A percentile compares a stretch with the other conserved stretches of the same genome.
Evolutionary conservation across 1,284 basidiomycete genomes (phyloP).

Genomic region (Cryptococcus deneoformans): DNA sequence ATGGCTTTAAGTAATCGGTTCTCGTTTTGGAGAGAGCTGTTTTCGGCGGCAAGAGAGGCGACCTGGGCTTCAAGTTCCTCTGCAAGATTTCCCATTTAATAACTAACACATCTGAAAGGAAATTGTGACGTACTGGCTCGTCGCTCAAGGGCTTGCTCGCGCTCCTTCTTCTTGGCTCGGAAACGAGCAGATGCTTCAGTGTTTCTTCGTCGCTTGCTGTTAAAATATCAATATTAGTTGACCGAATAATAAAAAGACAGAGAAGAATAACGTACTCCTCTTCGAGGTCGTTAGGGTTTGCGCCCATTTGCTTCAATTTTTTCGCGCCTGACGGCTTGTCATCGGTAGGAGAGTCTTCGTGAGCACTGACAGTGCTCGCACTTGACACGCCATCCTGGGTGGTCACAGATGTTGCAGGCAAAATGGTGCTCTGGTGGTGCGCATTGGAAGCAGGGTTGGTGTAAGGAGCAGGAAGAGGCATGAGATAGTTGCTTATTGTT

Average conservation of each 20-base stretch:
- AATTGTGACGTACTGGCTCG: constrained; percentile 57
- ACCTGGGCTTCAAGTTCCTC: constrained; percentile 84
- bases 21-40: constrained; percentile 83
- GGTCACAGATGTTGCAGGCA: constrained; percentile 4
- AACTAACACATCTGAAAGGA: constrained; percentile 4
- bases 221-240: background rate
- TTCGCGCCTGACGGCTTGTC: constrained; percentile 39
- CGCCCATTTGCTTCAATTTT: constrained; percentile 43
- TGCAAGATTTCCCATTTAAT: constrained; percentile 8
- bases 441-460: background rate
- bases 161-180: constrained; percentile 97
- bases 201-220: constrained; percentile 80
- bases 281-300: constrained; percentile 38
- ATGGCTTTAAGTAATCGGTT: constrained; percentile 94
- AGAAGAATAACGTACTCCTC: constrained; percentile 31
- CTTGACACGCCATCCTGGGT: constrained; percentile 1
- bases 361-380: background rate
- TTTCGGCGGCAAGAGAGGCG: constrained; percentile 80
- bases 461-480: constrained; percentile 19
- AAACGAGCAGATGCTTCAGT: constrained; percentile 98
- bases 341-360: constrained; percentile 7
- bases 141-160: constrained; percentile 87
- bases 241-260: background rate
- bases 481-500: constrained; percentile 25
- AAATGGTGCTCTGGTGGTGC: background rate